These are phyloP conservation scores for Venustampulla echinocandica DNA, from an alignment of 495 filamentous ascomycete species.

Conservation along the genomic window DNA sequence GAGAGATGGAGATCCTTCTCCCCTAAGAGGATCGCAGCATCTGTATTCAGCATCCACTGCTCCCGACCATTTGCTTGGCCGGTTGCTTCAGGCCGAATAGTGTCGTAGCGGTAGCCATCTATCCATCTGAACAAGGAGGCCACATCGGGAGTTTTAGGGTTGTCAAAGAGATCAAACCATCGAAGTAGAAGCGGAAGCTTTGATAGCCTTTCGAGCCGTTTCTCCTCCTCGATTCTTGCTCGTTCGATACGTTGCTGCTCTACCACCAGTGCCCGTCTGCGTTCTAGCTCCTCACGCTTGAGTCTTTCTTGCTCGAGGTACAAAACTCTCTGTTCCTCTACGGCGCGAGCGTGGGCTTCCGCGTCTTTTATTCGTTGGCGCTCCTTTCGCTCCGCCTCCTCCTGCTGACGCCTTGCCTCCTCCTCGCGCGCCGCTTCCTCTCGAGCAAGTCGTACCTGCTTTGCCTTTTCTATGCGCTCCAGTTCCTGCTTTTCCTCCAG, in stretches of 20 bases:
- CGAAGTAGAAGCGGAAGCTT: conserved; percentile 43
- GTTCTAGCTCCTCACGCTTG: conserved; percentile 45
- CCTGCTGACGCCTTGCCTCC: conserved; percentile 31
- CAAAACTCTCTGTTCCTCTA: conserved; percentile 29
- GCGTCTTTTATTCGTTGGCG: conserved; percentile 31
- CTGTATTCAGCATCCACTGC: conserved; percentile 68
- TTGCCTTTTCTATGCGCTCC: conserved; percentile 25
- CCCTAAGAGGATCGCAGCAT: conserved; percentile 65
- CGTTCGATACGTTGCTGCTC: conserved; percentile 33
- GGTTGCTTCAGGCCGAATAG: conserved; percentile 38
- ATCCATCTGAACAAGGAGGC: conserved; percentile 43
- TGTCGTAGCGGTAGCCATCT: conserved; percentile 45
- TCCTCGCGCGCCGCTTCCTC: conserved; percentile 37
- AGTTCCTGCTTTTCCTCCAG: conserved; percentile 18
- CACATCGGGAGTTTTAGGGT: conserved; percentile 37
- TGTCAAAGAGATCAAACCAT: conserved; percentile 41
- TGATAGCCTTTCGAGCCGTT: conserved; percentile 37
- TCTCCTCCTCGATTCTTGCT: conserved; percentile 31
- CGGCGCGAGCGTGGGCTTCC: conserved; percentile 29
- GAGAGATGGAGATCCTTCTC: conserved; percentile 67
- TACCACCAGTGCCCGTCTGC: conserved; percentile 35
- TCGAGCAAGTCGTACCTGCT: conserved; percentile 31
- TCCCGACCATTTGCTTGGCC: conserved; percentile 44
- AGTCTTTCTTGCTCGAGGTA: conserved; percentile 34
- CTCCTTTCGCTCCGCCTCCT: conserved; percentile 32